Evolutionary conservation across 805 yeast species (phyloP), one percentile per base, ranked within the genome.

Genomic region (Groenewaldozyma salmanticensis): DNA sequence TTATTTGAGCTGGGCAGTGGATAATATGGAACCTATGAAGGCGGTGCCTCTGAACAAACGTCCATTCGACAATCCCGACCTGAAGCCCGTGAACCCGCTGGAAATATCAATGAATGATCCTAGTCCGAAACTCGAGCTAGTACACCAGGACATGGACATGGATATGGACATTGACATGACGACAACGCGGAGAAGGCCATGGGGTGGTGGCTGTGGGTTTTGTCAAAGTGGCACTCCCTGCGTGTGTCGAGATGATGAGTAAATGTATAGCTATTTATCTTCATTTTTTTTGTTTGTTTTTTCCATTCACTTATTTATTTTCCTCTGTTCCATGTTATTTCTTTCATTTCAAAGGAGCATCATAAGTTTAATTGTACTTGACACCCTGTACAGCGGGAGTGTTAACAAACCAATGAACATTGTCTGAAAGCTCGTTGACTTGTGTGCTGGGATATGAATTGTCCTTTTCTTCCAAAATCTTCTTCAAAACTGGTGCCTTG

Each of bases 171-270:
- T n/a, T n/a, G 7, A 24, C 13, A 13, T 9, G 13, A 24, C 13
- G 29, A 24, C 29, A 9, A 24, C 13, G 13, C 29, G 11, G 29
- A 24, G 13, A 24, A 24, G 13, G 29, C 29, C 29, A 7, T 24
- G 29, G 29, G 29, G 29, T 7, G 42, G 47, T 69, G 48, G 92
- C 79, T 88, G 97, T 61, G 97, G 97, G 1, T 87, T 88, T 60
- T 88, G 97, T 55, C 77, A 94, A 0, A 94, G 83, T 50, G 92
- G 77, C 51, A 79, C 94, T 0, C 87, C 94, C 1, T 88, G 97
- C 61, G 84, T 88, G 1, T 88, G 97, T 58, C 73, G 72, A 6
- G 62, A 62, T 1, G 52, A 56, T n/a, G 69, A 64, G 38, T 62
- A 66, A 29, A 62, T n/a, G n/a, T n/a, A n/a, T n/a, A n/a, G n/a